Evolutionary conservation across 1,284 basidiomycete genomes (phyloP).

Genomic region (Kalmanozyma brasiliensis): DNA sequence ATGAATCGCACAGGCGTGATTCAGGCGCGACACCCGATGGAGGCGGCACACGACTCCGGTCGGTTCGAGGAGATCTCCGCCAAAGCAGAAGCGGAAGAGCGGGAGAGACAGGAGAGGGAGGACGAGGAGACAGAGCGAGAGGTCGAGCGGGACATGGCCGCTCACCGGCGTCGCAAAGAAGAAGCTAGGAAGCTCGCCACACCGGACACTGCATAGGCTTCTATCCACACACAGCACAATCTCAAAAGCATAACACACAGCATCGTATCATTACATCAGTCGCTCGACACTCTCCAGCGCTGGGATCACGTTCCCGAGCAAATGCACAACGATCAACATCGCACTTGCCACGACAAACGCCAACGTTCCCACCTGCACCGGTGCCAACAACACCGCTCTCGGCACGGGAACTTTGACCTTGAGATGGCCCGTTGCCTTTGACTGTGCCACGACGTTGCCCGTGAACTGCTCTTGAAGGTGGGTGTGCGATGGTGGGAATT

Average conservation of each 20-base stretch:
- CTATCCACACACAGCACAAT: slow-evolving; percentile 1
- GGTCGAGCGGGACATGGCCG: slow-evolving; percentile 40
- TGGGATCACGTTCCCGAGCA: slow-evolving; percentile 11
- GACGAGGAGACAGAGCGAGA: slow-evolving; percentile 38
- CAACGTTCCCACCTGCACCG: slow-evolving; percentile 17
- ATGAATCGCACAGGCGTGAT: slow-evolving; percentile 57
- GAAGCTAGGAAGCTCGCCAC: slow-evolving; percentile 13
- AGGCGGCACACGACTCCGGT: slow-evolving; percentile 28
- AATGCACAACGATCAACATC: slow-evolving; percentile 1
- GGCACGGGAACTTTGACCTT: slow-evolving; percentile 10
- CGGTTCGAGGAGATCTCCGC: slow-evolving; percentile 47
- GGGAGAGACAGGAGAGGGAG: slow-evolving; percentile 22
- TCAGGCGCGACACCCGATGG: slow-evolving; percentile 50
- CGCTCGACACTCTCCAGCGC: slow-evolving; percentile 13
- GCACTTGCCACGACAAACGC: slow-evolving; percentile 1
- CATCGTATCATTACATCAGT: not conserved
- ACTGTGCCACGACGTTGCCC: not conserved
- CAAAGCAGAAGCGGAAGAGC: slow-evolving; percentile 25
- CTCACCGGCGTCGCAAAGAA: slow-evolving; percentile 33
- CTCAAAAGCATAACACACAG: not conserved
- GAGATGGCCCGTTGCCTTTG: not conserved
- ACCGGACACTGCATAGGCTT: not conserved
- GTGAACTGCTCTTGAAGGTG: slow-evolving; percentile 4
- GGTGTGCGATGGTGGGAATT: slow-evolving; percentile 17
- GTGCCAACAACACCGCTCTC: not conserved